Evolutionary conservation across 805 yeast genomes (phyloP).

Genomic region (Sugiyamaella chiloensis): DNA sequence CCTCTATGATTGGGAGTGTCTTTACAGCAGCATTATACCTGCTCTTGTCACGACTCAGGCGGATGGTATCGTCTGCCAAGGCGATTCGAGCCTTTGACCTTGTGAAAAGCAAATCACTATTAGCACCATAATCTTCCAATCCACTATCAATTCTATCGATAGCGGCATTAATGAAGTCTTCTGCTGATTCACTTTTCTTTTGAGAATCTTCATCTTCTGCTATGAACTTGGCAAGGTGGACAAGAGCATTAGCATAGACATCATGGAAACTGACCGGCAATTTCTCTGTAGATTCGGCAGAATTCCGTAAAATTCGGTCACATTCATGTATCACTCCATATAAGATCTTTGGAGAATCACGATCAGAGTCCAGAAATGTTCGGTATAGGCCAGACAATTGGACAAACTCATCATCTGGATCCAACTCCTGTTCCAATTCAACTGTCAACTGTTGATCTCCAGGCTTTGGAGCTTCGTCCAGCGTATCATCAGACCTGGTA

Average conservation of each 20-base stretch:
- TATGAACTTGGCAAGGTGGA: slow-evolving; percentile 32
- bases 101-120: slow-evolving; percentile 48
- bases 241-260: slow-evolving; percentile 64
- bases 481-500: slow-evolving; percentile 14
- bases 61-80: slow-evolving; percentile 33
- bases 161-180: slow-evolving; percentile 65
- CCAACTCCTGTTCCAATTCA: slow-evolving; percentile 65
- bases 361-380: slow-evolving; percentile 43
- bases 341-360: slow-evolving; percentile 28
- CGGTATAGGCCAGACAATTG: slow-evolving; percentile 73
- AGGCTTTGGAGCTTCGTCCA: slow-evolving; percentile 1
- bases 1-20: slow-evolving; percentile 10
- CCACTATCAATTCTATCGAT: slow-evolving; percentile 67
- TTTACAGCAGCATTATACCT: slow-evolving; percentile 10
- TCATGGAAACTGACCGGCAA: slow-evolving; percentile 53
- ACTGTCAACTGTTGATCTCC: slow-evolving; percentile 44
- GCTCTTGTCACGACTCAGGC: not conserved
- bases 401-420: slow-evolving; percentile 73
- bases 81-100: slow-evolving; percentile 46
- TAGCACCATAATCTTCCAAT: slow-evolving; percentile 45
- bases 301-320: slow-evolving; percentile 58
- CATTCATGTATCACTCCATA: slow-evolving; percentile 90
- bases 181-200: not conserved
- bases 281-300: slow-evolving; percentile 27
- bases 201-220: slow-evolving; percentile 23